These are phyloP conservation scores for Ophiocordyceps camponoti-saundersi DNA, from an alignment of 2,329 filamentous ascomycete species.

Conservation along the genomic window DNA sequence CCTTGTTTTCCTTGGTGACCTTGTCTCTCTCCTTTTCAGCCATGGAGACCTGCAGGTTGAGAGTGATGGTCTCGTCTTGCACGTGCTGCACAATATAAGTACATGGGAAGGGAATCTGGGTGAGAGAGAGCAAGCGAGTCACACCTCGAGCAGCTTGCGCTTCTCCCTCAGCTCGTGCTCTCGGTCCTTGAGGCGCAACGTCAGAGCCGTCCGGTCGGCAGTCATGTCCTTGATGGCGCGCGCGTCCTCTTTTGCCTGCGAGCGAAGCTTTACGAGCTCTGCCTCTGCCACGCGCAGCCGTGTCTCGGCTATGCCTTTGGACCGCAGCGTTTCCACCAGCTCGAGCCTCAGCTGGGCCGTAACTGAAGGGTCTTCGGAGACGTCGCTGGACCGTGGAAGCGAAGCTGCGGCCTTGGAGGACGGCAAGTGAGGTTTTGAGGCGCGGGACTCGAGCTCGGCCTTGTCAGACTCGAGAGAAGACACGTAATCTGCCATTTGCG, in stretches of 20 bases:
- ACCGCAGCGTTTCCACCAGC: slow-evolving; percentile 59
- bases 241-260: slow-evolving; percentile 40
- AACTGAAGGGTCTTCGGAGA: slow-evolving; percentile 13
- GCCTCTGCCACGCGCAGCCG: slow-evolving; percentile 44
- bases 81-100: slow-evolving; percentile 38
- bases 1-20: slow-evolving; percentile 68
- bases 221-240: slow-evolving; percentile 45
- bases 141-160: slow-evolving; percentile 64
- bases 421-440: not conserved
- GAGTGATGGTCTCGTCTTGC: slow-evolving; percentile 80
- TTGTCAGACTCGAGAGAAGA: slow-evolving; percentile 44
- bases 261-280: slow-evolving; percentile 47
- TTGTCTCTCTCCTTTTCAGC: slow-evolving; percentile 59
- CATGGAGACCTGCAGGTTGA: slow-evolving; percentile 79
- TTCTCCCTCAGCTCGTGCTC: slow-evolving; percentile 79
- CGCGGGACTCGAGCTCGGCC: slow-evolving; percentile 17
- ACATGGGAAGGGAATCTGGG: not conserved
- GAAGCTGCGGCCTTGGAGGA: not conserved
- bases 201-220: slow-evolving; percentile 42
- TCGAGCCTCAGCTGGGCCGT: slow-evolving; percentile 45
- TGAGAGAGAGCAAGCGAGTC: not conserved
- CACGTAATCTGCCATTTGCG: slow-evolving; percentile 49
- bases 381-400: not conserved
- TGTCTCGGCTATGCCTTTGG: slow-evolving; percentile 49
- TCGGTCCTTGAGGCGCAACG: slow-evolving; percentile 55